Conservation (phyloP, 2,329 filamentous ascomycete genomes). For the Tolypocladium tropicale region DNA sequence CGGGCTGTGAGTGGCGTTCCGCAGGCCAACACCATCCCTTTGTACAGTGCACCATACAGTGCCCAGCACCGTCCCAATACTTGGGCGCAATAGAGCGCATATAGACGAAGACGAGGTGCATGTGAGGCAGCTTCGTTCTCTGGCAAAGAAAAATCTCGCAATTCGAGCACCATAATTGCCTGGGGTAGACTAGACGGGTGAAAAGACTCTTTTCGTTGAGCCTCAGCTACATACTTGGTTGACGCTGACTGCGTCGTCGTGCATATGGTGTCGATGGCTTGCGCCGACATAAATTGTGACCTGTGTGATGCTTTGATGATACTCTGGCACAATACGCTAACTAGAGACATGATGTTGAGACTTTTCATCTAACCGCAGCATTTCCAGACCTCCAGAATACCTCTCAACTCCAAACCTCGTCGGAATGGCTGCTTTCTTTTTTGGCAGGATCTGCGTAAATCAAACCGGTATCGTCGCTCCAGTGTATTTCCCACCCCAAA, state of each 20-base stretch:
- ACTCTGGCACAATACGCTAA: neutral
- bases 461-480: neutral
- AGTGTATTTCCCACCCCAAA: too few relatives aligned
- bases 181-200: too few relatives aligned
- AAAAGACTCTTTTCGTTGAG: too few relatives aligned
- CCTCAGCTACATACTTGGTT: neutral
- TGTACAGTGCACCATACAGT: too few relatives aligned
- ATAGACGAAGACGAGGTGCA: too few relatives aligned
- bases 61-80: too few relatives aligned
- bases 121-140: too few relatives aligned
- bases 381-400: neutral
- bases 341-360: neutral
- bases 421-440: neutral
- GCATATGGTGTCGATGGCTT: too few relatives aligned
- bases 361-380: neutral
- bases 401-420: neutral
- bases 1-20: neutral
- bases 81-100: too few relatives aligned
- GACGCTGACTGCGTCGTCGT: neutral
- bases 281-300: neutral
- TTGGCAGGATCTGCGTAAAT: neutral
- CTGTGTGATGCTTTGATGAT: neutral
- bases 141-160: too few relatives aligned
- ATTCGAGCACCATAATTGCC: too few relatives aligned
- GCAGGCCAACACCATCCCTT: too few relatives aligned